These are phyloP conservation scores for Tricholoma terreum DNA, from an alignment of 768 basidiomycete species.

Conservation along the genomic window DNA sequence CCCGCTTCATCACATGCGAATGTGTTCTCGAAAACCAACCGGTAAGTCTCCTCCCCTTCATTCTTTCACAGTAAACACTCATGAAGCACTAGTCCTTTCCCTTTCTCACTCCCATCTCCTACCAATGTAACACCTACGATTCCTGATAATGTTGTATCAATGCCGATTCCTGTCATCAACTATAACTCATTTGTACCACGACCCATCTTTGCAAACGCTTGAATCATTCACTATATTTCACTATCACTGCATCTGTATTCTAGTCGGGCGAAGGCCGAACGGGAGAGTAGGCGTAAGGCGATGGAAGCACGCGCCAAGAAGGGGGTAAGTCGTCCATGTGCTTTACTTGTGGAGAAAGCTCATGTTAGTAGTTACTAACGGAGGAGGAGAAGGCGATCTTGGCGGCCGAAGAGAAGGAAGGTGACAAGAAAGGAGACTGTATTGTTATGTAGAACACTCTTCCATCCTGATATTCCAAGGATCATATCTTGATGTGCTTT, in stretches of 20 bases:
- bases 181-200: constrained; percentile 60
- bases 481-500: too few relatives aligned
- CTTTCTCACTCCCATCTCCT: constrained; percentile 23
- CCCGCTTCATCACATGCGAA: constrained; percentile 17
- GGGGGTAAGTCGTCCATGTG: constrained; percentile 48
- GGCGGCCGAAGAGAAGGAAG: constrained; percentile 48
- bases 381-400: constrained; percentile 63
- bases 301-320: constrained; percentile 74
- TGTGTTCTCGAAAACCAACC: constrained; percentile 52
- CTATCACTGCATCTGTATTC: constrained; percentile 16
- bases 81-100: constrained; percentile 57
- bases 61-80: constrained; percentile 49
- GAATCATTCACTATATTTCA: constrained; percentile 33
- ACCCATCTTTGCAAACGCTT: constrained; percentile 65
- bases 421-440: constrained; percentile 50
- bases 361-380: constrained; percentile 43
- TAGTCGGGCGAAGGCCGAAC: constrained; percentile 75
- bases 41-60: constrained; percentile 49
- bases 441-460: constrained; percentile 46
- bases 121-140: constrained; percentile 15
- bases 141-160: constrained; percentile 33
- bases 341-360: not conserved
- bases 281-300: constrained; percentile 64
- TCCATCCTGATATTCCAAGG: not conserved
- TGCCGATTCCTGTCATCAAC: constrained; percentile 35